These are phyloP conservation scores for Paraphoma sp. DNA, from an alignment of 2,329 filamentous ascomycete genomes.

Conservation along the genomic window DNA sequence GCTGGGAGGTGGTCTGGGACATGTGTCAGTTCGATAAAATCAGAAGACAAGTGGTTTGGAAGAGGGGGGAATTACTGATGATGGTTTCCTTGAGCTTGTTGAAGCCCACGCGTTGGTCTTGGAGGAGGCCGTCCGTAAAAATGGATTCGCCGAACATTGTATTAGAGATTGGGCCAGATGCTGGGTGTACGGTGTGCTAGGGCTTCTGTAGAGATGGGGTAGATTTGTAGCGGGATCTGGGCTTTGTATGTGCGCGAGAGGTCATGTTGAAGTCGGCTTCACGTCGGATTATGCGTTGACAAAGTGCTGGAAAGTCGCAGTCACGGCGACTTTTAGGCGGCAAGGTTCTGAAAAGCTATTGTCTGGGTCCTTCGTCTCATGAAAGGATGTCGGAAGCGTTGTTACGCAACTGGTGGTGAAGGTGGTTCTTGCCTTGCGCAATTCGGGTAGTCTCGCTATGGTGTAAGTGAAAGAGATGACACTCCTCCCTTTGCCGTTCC, in stretches of 20 bases:
- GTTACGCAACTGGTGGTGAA: not conserved
- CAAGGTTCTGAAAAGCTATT: not conserved
- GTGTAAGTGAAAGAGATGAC: no score
- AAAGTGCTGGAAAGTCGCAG: not conserved
- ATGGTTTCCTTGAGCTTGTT: not conserved
- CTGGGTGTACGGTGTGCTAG: not conserved
- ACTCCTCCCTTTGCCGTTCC: no score
- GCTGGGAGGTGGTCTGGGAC: not conserved
- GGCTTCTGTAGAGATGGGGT: not conserved
- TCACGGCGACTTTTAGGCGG: not conserved
- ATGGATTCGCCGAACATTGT: not conserved
- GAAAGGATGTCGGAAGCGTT: not conserved
- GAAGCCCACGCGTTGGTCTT: not conserved
- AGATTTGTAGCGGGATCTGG: not conserved
- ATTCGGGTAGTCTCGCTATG: no score
- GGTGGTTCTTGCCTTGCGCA: not conserved
- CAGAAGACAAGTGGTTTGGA: not conserved
- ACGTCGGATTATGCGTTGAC: not conserved
- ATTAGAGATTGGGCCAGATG: not conserved
- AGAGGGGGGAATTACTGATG: not conserved
- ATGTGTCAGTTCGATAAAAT: not conserved
- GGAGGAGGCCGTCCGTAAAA: not conserved
- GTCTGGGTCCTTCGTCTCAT: not conserved
- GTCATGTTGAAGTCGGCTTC: not conserved
- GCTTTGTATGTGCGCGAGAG: not conserved